A percentile compares a stretch with the other conserved stretches of the same genome.
phyloP scores from a whole-genome alignment of 2,329 filamentous ascomycete genomes.

The Beauveria medogensis region DNA sequence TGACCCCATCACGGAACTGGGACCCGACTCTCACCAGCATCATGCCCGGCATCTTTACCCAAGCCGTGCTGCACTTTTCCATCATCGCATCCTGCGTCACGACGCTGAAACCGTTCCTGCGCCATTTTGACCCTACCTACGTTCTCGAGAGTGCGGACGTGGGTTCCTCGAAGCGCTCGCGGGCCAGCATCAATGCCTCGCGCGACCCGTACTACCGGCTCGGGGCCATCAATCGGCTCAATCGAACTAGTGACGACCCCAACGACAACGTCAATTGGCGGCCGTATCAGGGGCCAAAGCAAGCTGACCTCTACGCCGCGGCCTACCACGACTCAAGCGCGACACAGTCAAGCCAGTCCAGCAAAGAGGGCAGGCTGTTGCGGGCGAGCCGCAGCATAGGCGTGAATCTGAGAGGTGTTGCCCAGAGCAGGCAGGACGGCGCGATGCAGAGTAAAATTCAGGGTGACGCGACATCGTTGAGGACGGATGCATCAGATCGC shows the following conservation, averaged over 20 bases:
- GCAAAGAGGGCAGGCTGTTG: not conserved
- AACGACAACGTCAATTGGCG: conserved; percentile 9
- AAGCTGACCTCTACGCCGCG: not conserved
- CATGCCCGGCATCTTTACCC: conserved; percentile 1
- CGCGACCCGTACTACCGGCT: conserved; percentile 10
- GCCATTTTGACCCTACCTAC: conserved; percentile 12
- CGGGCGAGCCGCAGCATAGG: not conserved
- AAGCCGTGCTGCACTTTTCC: conserved; percentile 6
- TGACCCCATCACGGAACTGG: not conserved
- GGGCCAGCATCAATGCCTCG: not conserved
- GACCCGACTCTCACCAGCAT: conserved; percentile 4
- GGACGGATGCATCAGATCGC: conserved; percentile 1
- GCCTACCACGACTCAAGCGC: not conserved
- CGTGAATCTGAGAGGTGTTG: not conserved
- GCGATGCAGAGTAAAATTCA: not conserved
- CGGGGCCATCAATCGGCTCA: conserved; percentile 1
- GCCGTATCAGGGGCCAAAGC: not conserved
- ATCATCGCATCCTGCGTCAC: conserved; percentile 10
- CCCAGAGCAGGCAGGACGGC: not conserved
- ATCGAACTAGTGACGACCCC: not conserved
- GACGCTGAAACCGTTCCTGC: conserved; percentile 10
- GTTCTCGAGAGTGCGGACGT: conserved; percentile 11
- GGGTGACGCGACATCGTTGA: not conserved
- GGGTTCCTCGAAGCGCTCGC: conserved; percentile 1
- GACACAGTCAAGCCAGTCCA: not conserved